Conservation (phyloP, 169 alveolate species). For the Blepharisma undulans region DNA sequence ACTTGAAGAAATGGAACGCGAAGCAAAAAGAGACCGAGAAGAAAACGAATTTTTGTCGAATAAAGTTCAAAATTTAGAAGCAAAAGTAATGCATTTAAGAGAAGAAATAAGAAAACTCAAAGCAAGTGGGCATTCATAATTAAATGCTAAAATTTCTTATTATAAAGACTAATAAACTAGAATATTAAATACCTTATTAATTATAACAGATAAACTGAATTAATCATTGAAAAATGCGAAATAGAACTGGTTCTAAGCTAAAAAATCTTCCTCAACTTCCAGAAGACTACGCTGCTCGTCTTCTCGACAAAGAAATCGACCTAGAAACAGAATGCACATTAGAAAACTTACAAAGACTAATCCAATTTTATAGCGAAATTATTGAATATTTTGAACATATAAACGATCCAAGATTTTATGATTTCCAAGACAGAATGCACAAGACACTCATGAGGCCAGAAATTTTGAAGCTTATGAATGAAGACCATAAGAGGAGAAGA, state of each 20-base stretch:
- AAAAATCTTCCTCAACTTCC: neutral
- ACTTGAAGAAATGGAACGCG: neutral
- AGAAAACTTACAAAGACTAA: neutral
- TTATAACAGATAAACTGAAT: neutral
- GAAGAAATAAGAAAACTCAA: neutral
- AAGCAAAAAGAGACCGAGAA: neutral
- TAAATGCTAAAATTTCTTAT: too few species aligned
- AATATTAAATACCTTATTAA: too few species aligned
- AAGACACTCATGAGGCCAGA: constrained; percentile 28
- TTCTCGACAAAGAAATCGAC: constrained; percentile 35
- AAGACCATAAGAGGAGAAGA: neutral
- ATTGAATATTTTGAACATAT: constrained; percentile 27
- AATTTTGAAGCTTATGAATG: constrained; percentile 18
- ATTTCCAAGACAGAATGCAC: constrained; percentile 31
- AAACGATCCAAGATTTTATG: constrained; percentile 1
- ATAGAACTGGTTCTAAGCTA: neutral
- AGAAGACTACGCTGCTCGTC: neutral
- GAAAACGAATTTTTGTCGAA: neutral
- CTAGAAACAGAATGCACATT: neutral
- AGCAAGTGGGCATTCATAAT: neutral
- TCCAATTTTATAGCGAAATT: neutral
- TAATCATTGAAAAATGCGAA: neutral
- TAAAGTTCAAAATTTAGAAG: neutral
- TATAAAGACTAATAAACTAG: too few species aligned
- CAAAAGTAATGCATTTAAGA: neutral